Conservation (phyloP, 2,329 filamentous ascomycete species). For the Aspergillus sp. region DNA sequence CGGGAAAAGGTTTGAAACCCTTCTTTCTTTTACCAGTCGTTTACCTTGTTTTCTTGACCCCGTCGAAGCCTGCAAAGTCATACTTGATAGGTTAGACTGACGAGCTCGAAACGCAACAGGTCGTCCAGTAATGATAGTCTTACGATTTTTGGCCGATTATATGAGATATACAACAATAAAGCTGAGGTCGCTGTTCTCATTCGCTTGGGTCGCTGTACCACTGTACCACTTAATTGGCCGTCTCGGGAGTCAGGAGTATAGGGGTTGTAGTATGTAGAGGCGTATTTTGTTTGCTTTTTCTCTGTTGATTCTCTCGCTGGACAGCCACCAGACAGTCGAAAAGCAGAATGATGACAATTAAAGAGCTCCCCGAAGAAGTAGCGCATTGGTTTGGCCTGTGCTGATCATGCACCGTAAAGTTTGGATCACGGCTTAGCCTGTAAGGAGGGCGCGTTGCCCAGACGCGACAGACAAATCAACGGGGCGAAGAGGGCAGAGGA, state of each 20-base stretch:
- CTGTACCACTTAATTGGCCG: background rate
- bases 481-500: background rate
- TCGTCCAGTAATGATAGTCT: conserved; percentile 33
- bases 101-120: conserved; percentile 26
- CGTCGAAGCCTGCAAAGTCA: conserved; percentile 7
- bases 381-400: conserved; percentile 16
- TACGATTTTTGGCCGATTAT: conserved; percentile 21
- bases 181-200: conserved; percentile 12
- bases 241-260: background rate
- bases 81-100: conserved; percentile 22
- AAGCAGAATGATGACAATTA: conserved; percentile 1
- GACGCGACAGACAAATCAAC: conserved; percentile 14
- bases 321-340: background rate
- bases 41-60: conserved; percentile 9
- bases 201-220: conserved; percentile 3
- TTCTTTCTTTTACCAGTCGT: conserved; percentile 11
- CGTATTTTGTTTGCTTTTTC: conserved; percentile 2
- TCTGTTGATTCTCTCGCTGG: background rate
- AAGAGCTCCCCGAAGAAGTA: conserved; percentile 3
- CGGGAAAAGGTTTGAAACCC: conserved; percentile 79
- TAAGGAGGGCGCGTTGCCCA: conserved; percentile 1
- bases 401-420: conserved; percentile 24
- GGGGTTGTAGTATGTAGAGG: background rate
- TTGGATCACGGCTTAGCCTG: conserved; percentile 23
- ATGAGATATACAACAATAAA: conserved; percentile 25